Percentiles rank a stretch among this genome's conserved stretches.
Conservation (phyloP, 2,329 filamentous ascomycete species). For the Leptographium lundbergii region DNA sequence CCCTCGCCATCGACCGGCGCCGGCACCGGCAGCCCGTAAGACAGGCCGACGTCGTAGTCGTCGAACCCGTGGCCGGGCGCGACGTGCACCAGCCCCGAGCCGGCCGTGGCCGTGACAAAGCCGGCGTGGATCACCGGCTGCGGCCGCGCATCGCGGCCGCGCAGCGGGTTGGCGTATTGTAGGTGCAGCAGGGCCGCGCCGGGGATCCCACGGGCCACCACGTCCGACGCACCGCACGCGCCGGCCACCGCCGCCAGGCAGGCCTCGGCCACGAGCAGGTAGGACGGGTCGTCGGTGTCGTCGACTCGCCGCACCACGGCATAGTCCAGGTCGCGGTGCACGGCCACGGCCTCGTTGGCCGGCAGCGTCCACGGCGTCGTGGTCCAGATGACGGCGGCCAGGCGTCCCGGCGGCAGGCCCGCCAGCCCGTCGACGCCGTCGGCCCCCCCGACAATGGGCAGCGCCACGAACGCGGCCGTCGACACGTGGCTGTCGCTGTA, state of each 20-base stretch:
- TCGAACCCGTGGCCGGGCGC: constrained; percentile 95
- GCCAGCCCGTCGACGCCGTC: neutral
- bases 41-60: constrained; percentile 73
- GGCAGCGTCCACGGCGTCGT: constrained; percentile 97
- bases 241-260: constrained; percentile 47
- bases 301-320: constrained; percentile 41
- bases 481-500: constrained; percentile 67
- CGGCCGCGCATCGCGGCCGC: constrained; percentile 37
- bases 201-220: too few species aligned
- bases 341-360: constrained; percentile 79
- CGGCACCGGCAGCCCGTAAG: constrained; percentile 57
- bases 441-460: constrained; percentile 46
- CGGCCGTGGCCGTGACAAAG: constrained; percentile 83
- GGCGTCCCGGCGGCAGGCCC: constrained; percentile 10
- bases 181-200: constrained; percentile 55
- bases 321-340: constrained; percentile 66
- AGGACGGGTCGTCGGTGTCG: constrained; percentile 32
- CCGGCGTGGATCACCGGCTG: constrained; percentile 71
- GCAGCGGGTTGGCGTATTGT: constrained; percentile 59
- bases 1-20: constrained; percentile 78
- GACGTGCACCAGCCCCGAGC: constrained; percentile 86
- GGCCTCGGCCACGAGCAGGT: constrained; percentile 59
- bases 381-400: constrained; percentile 92
- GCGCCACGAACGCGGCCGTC: constrained; percentile 65
- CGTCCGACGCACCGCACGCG: constrained; percentile 27